These are phyloP conservation scores for Tritrichomonas foetus DNA, from an alignment of 208 protist species.

Conservation along the genomic window DNA sequence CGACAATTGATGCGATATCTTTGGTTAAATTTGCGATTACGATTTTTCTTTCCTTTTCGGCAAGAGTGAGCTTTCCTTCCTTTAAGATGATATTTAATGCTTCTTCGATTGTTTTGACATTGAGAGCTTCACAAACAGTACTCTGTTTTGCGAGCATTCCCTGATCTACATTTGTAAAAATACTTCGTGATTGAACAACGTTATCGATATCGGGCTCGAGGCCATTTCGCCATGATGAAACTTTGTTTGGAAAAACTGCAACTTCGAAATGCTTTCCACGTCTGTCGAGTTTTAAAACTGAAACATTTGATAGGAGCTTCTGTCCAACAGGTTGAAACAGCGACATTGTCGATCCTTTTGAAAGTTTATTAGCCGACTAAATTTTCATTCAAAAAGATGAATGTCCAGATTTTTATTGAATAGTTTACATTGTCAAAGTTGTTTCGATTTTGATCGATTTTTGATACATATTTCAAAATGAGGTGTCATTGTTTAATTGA, in stretches of 20 bases:
- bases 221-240: not conserved
- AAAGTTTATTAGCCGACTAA: too few species aligned
- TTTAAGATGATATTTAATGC: not conserved
- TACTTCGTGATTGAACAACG: constrained; percentile 35
- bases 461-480: too few species aligned
- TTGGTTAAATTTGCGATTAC: constrained; percentile 8
- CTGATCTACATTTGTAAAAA: constrained; percentile 23
- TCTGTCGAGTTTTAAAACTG: not conserved
- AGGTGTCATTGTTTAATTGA: too few species aligned
- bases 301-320: constrained; percentile 31
- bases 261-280: constrained; percentile 11
- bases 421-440: too few species aligned
- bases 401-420: too few species aligned
- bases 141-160: constrained; percentile 35
- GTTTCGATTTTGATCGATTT: too few species aligned
- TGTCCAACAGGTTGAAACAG: not conserved
- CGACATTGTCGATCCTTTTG: too few species aligned
- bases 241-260: constrained; percentile 38
- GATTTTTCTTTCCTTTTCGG: constrained; percentile 28
- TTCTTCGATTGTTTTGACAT: not conserved
- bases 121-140: not conserved
- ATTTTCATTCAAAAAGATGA: too few species aligned
- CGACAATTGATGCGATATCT: constrained; percentile 36
- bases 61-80: not conserved
- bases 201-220: constrained; percentile 10